Evolutionary conservation across 495 filamentous ascomycete species (phyloP).

Genomic region (Cercophora newfieldiana): DNA sequence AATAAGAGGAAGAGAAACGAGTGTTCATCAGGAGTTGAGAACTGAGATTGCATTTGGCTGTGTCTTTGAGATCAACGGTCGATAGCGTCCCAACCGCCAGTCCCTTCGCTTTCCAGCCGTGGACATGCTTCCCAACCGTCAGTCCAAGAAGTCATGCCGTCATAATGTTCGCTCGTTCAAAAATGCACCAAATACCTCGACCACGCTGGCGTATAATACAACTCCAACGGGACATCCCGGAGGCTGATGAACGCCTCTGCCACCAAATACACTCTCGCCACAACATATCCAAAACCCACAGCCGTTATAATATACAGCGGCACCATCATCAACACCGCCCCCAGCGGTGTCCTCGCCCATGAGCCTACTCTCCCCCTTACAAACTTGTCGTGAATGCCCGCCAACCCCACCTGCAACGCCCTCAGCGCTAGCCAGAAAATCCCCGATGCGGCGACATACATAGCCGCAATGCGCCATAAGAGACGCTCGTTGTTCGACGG

Average conservation of each 20-base stretch:
- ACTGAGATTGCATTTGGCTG: too few species aligned
- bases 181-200: slow-evolving; percentile 24
- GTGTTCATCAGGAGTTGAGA: too few species aligned
- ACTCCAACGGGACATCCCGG: slow-evolving; percentile 16
- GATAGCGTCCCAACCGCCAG: too few species aligned
- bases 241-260: slow-evolving; percentile 22
- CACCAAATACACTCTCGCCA: slow-evolving; percentile 23
- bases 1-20: too few species aligned
- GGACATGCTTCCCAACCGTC: too few species aligned
- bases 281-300: background rate
- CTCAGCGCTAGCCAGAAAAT: background rate
- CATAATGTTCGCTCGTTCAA: background rate
- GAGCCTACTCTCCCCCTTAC: background rate
- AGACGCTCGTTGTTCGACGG: background rate
- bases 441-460: background rate
- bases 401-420: background rate
- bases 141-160: too few species aligned
- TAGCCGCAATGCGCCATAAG: background rate
- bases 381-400: background rate
- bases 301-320: background rate
- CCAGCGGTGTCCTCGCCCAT: background rate
- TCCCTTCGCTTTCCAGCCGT: too few species aligned
- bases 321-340: background rate
- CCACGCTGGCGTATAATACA: slow-evolving; percentile 27
- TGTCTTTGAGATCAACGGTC: too few species aligned